Evolutionary conservation across 1,284 basidiomycete species (phyloP), one percentile per base, ranked within the genome.

Genomic region (Amylostereum areolatum): DNA sequence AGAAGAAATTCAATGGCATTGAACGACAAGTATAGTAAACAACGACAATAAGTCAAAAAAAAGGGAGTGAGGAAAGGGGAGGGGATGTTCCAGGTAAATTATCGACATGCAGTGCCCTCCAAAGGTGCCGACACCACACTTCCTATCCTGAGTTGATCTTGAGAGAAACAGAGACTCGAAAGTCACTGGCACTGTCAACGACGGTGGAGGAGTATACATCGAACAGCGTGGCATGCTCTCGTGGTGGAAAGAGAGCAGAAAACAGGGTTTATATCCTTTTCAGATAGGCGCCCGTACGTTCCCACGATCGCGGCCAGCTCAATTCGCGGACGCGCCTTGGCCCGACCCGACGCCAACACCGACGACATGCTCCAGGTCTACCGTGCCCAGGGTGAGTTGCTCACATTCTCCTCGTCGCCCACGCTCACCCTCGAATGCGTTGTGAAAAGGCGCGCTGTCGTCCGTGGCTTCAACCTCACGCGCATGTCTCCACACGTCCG

Each of bases 171-270:
- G 65, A 61, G 64, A 61, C 57, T 60, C 50, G 44, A 49, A 59
- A 62, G 64, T 68, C 66, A 63, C 68, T 70, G 68, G 68, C 68
- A 70, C 68, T 69, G 67, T 65, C 57, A 59, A 55, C 68, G 60
- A 68, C 62, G 65, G 67, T 70, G 45, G 66, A 58, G 58, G 42
- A 57, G 48, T 31, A 52, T 62, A 53, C 68, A 60, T 66, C 66
- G 68, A 63, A 56, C 67, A 69, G 68, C 68, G 68, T 70, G 68
- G 68, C 68, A 68, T 66, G 57, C 62, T 65, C 66, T 63, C 63
- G 64, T 56, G 51, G 49, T 28, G 47, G 50, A 55, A 54, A 55
- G 46, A 47, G n/a, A 52, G 33, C 43, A 48, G 47, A 47, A 32
- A 28, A 31, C 31, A 45, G 33, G 33, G 52, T 62, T 57, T 63